A percentile compares a stretch with the other conserved stretches of the same genome.
Evolutionary conservation across 768 basidiomycete genomes (phyloP).

Genomic region (Naganishia onofrii): DNA sequence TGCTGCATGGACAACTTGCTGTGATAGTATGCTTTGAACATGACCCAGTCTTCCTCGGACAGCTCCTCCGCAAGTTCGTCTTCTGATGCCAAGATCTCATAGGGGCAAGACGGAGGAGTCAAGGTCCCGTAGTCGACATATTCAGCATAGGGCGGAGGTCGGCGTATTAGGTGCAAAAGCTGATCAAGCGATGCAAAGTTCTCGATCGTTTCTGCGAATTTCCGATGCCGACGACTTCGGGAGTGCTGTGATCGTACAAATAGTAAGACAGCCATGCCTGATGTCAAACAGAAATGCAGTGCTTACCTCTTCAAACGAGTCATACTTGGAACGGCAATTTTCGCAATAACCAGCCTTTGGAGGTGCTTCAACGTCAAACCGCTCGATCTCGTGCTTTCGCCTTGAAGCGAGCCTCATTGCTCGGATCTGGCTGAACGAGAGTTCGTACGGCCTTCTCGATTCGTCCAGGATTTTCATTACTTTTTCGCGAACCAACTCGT

Average conservation of each 20-base stretch:
- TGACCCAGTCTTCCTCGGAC: conserved; percentile 18
- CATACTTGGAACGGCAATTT: conserved; percentile 86
- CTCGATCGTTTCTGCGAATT: conserved; percentile 70
- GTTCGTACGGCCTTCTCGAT: conserved; percentile 28
- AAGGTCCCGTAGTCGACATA: conserved; percentile 4
- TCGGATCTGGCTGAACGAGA: conserved; percentile 22
- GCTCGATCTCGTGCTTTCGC: conserved; percentile 2
- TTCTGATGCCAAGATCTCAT: background rate
- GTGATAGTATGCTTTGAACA: conserved; percentile 14
- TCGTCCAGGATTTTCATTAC: conserved; percentile 34
- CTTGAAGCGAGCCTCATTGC: conserved; percentile 12
- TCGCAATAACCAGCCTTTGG: conserved; percentile 96
- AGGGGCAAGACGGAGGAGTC: background rate
- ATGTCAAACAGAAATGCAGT: conserved; percentile 3
- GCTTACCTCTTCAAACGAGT: conserved; percentile 76
- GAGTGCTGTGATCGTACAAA: conserved; percentile 62
- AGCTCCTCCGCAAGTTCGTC: background rate
- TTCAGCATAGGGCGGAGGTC: conserved; percentile 31
- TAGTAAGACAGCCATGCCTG: background rate
- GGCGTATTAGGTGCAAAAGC: conserved; percentile 56
- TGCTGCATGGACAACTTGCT: background rate
- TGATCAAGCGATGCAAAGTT: conserved; percentile 79
- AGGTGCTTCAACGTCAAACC: conserved; percentile 14
- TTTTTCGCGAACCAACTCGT: conserved; percentile 13
- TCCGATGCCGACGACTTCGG: conserved; percentile 68